Base-by-base conservation (phyloP, 495 filamentous ascomycete species). In the Trichoderma reesei region DNA sequence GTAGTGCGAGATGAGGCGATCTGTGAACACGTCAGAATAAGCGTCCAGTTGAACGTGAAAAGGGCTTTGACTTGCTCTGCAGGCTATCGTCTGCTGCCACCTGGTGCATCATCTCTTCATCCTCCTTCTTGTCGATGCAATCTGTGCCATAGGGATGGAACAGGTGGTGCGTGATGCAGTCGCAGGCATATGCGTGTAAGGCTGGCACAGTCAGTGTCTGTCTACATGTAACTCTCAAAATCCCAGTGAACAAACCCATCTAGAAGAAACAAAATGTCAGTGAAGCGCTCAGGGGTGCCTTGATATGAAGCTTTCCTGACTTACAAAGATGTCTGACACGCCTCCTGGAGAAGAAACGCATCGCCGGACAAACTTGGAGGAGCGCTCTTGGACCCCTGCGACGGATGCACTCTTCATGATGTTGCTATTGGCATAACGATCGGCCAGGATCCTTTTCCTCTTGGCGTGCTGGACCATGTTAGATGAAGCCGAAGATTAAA, bases 401-500 rank as follows among this genome's bases (percentile, higher is more conserved):
- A 88, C 68, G 0, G 83, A 78, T 8, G 76, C 70, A 1, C 76
- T 67, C 26, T 80, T 80, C 66, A 87, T 73, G 60, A 89, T 74
- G 70, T 86, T 89, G 41, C 81, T 82, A 72, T 87, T 88, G 33
- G 86, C 84, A 69, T 89, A 89, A 61, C 84, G 79, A 66, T 86
- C 83, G 0, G 84, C 85, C 44, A 88, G 75, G 31, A 85, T 70
- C 4, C 86, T 77, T 64, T 83, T 87, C 69, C 85, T 79, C 68
- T 74, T 79, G 60, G 79, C 79, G 63, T 87, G 85, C 82, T 86
- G 54, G 10, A 10, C n/a, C 67, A 51, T 65, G 64, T 7, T 36
- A 51, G n/a, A 18, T n/a, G 20, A 56, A 18, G 14, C 18, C 14
- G 6, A 46, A n/a, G 14, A 6, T 2, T 10, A 14, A 44, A 13